These are phyloP conservation scores for Grigorovia humatica DNA, from an alignment of 805 yeast species.

Conservation along the genomic window DNA sequence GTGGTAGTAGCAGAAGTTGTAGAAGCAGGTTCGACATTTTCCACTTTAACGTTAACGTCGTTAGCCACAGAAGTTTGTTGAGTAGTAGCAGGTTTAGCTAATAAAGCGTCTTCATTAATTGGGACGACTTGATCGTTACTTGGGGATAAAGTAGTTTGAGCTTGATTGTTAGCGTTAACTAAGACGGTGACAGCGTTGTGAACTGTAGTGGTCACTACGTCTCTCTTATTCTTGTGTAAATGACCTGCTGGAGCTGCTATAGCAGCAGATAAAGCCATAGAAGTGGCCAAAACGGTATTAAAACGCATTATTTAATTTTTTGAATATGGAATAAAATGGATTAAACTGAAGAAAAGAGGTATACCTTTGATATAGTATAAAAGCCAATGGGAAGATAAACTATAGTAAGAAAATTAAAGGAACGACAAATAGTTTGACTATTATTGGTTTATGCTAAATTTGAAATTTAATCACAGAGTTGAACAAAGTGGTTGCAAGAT, in stretches of 20 bases:
- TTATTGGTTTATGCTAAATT: no score
- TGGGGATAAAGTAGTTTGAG: conserved; percentile 7
- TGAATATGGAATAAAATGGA: no score
- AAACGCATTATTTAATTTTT: conserved; percentile 34
- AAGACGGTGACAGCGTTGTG: conserved; percentile 34
- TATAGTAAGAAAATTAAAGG: background rate
- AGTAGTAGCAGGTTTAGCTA: conserved; percentile 12
- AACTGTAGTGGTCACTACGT: conserved; percentile 38
- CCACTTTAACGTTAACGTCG: conserved; percentile 8
- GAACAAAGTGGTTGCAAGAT: no score
- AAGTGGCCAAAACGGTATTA: conserved; percentile 35
- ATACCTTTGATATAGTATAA: no score
- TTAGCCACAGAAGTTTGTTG: conserved; percentile 15
- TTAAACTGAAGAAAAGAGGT: no score
- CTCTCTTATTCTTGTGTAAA: conserved; percentile 39
- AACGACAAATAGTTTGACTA: conserved; percentile 1
- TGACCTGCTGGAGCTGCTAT: conserved; percentile 49
- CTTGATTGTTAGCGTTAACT: conserved; percentile 23
- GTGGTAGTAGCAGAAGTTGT: background rate
- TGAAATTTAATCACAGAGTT: no score
- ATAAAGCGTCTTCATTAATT: conserved; percentile 10
- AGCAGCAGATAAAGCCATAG: conserved; percentile 38
- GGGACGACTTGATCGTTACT: conserved; percentile 5
- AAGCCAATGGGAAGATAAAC: background rate
- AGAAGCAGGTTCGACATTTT: background rate